A percentile compares a stretch with the other conserved stretches of the same genome.
These are phyloP conservation scores for Aspergillus chevalieri DNA, from an alignment of 2,329 filamentous ascomycete genomes.

Conservation along the genomic window DNA sequence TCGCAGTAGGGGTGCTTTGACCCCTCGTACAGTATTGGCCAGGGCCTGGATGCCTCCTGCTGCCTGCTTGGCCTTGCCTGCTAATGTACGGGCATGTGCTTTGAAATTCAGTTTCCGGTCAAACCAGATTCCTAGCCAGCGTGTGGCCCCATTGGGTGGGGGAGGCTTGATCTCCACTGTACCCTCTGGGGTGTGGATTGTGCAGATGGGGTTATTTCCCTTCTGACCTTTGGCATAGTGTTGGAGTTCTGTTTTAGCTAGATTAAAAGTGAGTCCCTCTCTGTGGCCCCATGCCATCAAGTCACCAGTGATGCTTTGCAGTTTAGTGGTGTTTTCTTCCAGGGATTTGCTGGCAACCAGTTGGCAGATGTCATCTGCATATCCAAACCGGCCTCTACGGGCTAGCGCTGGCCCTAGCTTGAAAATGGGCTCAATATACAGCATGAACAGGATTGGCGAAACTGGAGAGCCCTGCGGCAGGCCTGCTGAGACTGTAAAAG, in stretches of 20 bases:
- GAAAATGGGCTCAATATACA: not conserved
- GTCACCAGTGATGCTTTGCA: not conserved
- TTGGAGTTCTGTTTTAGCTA: not conserved
- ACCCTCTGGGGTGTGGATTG: not conserved
- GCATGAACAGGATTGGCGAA: slow-evolving; percentile 3
- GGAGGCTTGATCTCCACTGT: not conserved
- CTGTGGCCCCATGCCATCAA: not conserved
- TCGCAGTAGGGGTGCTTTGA: not conserved
- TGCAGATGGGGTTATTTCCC: not conserved
- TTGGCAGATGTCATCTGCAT: not conserved
- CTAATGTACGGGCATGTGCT: not conserved
- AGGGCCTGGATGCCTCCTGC: not conserved
- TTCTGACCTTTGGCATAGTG: not conserved
- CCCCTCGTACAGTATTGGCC: not conserved
- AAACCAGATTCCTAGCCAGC: too few relatives aligned
- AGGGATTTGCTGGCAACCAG: not conserved
- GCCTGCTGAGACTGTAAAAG: too few relatives aligned
- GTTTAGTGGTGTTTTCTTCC: not conserved
- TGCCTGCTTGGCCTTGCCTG: not conserved
- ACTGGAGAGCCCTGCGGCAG: not conserved
- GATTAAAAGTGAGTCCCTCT: not conserved
- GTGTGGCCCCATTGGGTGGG: not conserved
- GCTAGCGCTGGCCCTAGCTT: not conserved
- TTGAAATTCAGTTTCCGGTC: too few relatives aligned
- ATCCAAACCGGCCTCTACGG: not conserved